These are phyloP conservation scores for Silene noctiflora DNA, from an alignment of 179 eudicot species.

Conservation along the genomic window DNA sequence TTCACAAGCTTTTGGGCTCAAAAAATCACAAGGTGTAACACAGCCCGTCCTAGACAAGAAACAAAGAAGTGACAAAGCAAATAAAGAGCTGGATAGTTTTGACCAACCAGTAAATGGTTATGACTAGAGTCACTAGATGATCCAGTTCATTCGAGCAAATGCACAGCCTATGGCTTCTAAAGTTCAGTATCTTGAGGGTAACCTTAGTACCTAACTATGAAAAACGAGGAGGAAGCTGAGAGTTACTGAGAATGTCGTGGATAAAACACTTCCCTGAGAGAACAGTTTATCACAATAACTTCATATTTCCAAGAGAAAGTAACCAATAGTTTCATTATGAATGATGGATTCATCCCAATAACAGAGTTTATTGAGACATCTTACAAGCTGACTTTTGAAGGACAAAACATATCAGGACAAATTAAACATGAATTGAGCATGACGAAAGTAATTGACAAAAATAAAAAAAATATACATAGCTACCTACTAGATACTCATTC, in stretches of 20 bases:
- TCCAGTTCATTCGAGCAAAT: too few relatives aligned
- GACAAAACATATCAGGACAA: not conserved
- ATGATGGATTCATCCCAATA: not conserved
- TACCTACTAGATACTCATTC: not conserved
- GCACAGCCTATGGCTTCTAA: not conserved
- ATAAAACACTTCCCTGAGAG: not conserved
- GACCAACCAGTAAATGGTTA: not conserved
- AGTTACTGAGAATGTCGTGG: not conserved
- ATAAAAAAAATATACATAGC: not conserved
- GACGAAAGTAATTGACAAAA: not conserved
- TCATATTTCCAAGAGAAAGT: not conserved
- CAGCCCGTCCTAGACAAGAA: not conserved
- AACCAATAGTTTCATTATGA: not conserved
- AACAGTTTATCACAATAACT: not conserved
- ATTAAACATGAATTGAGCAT: not conserved
- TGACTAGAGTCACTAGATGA: not conserved
- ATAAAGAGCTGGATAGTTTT: not conserved
- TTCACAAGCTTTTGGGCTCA: too few relatives aligned
- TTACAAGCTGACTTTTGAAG: slow-evolving; percentile 5
- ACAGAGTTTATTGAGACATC: not conserved
- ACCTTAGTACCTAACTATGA: not conserved
- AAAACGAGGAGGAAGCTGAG: not conserved
- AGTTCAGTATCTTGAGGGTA: not conserved
- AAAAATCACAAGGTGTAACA: too few relatives aligned
- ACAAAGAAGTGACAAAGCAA: not conserved